These are phyloP conservation scores for Lepidium aucheri DNA, from an alignment of 345 rosid genomes.

Conservation along the genomic window DNA sequence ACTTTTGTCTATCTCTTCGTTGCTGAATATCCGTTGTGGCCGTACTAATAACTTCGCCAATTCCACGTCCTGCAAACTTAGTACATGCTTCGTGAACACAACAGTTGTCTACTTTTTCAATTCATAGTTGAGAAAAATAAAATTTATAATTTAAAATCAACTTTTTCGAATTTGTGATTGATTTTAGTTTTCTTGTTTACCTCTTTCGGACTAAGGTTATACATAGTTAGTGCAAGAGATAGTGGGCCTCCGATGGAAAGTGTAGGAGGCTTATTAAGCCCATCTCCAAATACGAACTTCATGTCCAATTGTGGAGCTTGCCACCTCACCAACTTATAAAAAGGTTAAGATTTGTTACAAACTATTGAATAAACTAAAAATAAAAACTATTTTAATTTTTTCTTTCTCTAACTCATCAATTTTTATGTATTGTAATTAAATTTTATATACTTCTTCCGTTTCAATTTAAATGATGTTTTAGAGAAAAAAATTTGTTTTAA, in stretches of 20 bases:
- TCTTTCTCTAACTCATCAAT: no score
- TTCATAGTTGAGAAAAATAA: neutral
- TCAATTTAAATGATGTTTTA: no score
- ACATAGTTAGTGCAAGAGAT: conserved; percentile 19
- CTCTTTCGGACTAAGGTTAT: conserved; percentile 50
- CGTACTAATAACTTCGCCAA: conserved; percentile 43
- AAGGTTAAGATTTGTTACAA: no score
- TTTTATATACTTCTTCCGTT: no score
- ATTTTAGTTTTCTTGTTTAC: conserved; percentile 7
- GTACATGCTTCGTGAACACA: neutral
- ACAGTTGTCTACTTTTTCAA: neutral
- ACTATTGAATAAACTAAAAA: no score
- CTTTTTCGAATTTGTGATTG: neutral
- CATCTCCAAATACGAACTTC: conserved; percentile 31
- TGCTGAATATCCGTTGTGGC: conserved; percentile 30
- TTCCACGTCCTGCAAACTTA: conserved; percentile 32
- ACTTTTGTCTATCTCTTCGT: conserved; percentile 30
- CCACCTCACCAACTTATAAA: conserved; percentile 25
- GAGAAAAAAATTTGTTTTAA: no score
- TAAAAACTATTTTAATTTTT: no score
- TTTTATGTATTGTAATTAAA: no score
- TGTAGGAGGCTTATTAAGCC: conserved; percentile 40
- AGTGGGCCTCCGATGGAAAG: conserved; percentile 33
- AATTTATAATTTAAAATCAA: neutral
- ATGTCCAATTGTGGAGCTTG: conserved; percentile 31